These are phyloP conservation scores for Casuarina equisetifolia DNA, from an alignment of 306 rosid species.

Conservation along the genomic window DNA sequence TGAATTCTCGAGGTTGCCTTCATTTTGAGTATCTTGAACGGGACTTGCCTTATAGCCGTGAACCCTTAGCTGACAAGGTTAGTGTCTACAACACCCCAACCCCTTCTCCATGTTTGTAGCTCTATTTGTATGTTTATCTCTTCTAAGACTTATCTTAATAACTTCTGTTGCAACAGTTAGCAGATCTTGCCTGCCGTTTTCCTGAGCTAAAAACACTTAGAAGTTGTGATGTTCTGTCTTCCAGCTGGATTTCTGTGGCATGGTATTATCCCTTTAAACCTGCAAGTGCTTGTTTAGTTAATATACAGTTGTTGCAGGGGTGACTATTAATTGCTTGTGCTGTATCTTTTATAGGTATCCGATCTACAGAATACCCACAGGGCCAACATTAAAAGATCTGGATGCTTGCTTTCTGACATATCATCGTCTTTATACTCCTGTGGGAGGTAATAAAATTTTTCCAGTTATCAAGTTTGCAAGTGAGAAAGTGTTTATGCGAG, in stretches of 20 bases:
- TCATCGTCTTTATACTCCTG: conserved; percentile 60
- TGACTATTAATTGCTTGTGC: conserved; percentile 23
- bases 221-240: conserved; percentile 72
- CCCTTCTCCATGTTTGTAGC: neutral
- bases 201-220: conserved; percentile 68
- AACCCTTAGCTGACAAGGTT: conserved; percentile 92
- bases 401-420: conserved; percentile 92
- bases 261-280: conserved; percentile 54
- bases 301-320: neutral
- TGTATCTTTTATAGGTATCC: conserved; percentile 70
- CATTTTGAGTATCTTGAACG: conserved; percentile 77
- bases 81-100: conserved; percentile 9
- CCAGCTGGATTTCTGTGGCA: conserved; percentile 96
- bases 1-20: conserved; percentile 59
- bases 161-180: conserved; percentile 45
- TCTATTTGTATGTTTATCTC: neutral
- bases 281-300: conserved; percentile 19
- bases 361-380: conserved; percentile 91
- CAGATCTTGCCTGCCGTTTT: conserved; percentile 62
- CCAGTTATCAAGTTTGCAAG: neutral
- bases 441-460: conserved; percentile 53
- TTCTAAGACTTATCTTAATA: conserved; percentile 25
- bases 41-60: conserved; percentile 78
- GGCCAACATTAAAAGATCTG: conserved; percentile 86
- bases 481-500: neutral